These are phyloP conservation scores for Parathielavia appendiculata DNA, from an alignment of 495 filamentous ascomycete genomes.

Conservation along the genomic window DNA sequence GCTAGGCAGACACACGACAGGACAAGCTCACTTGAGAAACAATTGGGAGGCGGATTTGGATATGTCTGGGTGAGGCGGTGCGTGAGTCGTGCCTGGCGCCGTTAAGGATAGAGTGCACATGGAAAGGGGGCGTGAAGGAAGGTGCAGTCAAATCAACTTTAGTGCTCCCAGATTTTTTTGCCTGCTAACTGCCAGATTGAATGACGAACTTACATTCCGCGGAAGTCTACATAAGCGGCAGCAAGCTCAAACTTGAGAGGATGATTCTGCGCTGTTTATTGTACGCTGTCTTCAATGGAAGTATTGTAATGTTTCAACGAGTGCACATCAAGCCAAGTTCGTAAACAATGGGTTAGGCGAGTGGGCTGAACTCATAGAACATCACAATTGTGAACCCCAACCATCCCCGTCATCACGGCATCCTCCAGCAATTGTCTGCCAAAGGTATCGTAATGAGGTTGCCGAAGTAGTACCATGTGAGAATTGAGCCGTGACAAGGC, in stretches of 20 bases:
- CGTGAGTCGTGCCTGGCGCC: conserved; percentile 1
- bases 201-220: background rate
- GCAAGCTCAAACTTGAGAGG: background rate
- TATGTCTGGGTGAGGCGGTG: background rate
- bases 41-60: too few relatives aligned
- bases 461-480: background rate
- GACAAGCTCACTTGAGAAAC: background rate
- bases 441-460: too few relatives aligned
- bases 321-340: background rate
- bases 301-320: background rate
- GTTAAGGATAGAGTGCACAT: background rate
- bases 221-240: background rate
- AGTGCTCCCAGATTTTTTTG: background rate
- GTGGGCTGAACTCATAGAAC: background rate
- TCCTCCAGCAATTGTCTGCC: too few relatives aligned
- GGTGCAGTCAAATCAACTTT: background rate
- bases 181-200: background rate
- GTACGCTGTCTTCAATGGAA: background rate
- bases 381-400: background rate
- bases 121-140: background rate
- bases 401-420: background rate
- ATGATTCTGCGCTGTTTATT: background rate
- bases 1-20: background rate
- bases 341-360: background rate
- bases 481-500: conserved; percentile 7